Conservation (phyloP, 78 protist species). For the Cavenderia fasciculata region DNA sequence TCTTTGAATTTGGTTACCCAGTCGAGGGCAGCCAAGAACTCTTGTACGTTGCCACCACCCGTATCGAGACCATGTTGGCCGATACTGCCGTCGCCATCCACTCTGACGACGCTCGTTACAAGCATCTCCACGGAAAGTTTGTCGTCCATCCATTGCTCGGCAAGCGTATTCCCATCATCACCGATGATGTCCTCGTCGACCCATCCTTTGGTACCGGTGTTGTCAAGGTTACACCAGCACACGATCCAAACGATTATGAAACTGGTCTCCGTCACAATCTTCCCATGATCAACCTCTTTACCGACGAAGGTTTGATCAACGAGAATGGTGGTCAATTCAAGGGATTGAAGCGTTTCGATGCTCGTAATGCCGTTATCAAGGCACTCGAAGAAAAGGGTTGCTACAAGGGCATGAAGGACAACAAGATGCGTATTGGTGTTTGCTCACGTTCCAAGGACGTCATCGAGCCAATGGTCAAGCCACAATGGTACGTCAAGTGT, state of each 20-base stretch:
- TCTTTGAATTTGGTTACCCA: constrained; percentile 92
- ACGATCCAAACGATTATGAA: constrained; percentile 95
- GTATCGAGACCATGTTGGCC: constrained; percentile 99
- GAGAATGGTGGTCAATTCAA: constrained; percentile 78
- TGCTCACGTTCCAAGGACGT: constrained; percentile 84
- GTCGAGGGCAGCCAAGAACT: constrained; percentile 89
- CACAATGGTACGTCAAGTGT: constrained; percentile 98
- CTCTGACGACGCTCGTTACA: constrained; percentile 95
- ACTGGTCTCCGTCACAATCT: constrained; percentile 95
- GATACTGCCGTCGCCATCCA: constrained; percentile 99
- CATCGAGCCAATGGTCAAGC: constrained; percentile 88
- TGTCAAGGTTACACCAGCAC: constrained; percentile 99
- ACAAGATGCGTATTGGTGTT: constrained; percentile 85
- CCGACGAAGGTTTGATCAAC: constrained; percentile 91
- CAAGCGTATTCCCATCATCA: constrained; percentile 93
- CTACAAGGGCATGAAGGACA: constrained; percentile 70
- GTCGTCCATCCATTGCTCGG: constrained; percentile 89
- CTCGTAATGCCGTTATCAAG: constrained; percentile 85
- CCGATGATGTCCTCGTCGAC: constrained; percentile 94
- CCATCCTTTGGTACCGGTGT: constrained; percentile 95
- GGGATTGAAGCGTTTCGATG: constrained; percentile 92
- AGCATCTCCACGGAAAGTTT: constrained; percentile 89
- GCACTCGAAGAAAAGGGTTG: constrained; percentile 67
- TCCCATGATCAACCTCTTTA: constrained; percentile 86
- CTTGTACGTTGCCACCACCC: constrained; percentile 98